Evolutionary conservation across 2,329 filamentous ascomycete genomes (phyloP), one percentile per base, ranked within the genome.

Genomic region (Alternaria gaisen): DNA sequence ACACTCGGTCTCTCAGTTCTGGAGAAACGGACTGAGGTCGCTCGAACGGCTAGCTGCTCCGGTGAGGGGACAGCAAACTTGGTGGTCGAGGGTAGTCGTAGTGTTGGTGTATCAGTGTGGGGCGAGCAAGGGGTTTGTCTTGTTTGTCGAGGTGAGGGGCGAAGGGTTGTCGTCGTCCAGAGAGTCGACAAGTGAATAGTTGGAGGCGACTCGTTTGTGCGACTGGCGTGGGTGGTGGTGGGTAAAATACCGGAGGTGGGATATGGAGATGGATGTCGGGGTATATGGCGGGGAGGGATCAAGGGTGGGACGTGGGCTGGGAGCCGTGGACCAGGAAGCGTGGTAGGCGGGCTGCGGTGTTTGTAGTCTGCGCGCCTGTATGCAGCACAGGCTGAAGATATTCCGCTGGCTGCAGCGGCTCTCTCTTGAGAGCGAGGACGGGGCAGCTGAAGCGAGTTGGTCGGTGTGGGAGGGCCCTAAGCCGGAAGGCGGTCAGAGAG

Each of bases 241-340:
- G 60, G 53, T 63, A 64, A 59, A 57, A 44, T 50, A 61, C 61
- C 63, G 66, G 62, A 65, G 56, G 68, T 67, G 67, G 71, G 69
- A 60, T 63, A 56, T 64, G 60, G 66, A 64, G 65, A 50, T 59
- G 57, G 67, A 64, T 63, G 68, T 64, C 61, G 58, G 67, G 61
- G 56, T 63, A 74, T 72, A 74, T 74, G 70, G 74, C 68, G 74
- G 73, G 72, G 70, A 64, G 53, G 61, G 61, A 41, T 42, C 61
- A 57, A 69, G 64, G 63, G 69, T 69, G 66, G 68, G 66, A 66
- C 63, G 58, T 61, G 52, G 52, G 59, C 62, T 62, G 63, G 62
- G 52, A 42, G 48, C 53, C 54, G 41, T 55, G 38, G 53, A 44
- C 38, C 40, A 50, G 52, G 55, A 47, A 50, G 60, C 60, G 56